Conservation (phyloP, 495 filamentous ascomycete species). For the Xylaria cubensis region DNA sequence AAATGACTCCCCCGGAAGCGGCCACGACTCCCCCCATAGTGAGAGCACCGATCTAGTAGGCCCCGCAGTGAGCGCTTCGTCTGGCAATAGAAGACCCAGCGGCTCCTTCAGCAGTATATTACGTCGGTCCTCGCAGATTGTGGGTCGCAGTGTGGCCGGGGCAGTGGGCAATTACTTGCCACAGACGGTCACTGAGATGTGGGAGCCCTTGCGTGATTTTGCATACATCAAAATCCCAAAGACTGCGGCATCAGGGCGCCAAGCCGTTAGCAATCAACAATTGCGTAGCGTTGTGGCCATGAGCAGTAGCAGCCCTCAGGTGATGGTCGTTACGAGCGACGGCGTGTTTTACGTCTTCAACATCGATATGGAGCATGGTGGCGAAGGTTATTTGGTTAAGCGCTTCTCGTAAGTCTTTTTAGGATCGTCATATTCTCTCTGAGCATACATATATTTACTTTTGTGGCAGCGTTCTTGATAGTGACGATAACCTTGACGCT, state of each 20-base stretch:
- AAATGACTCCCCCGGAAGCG: slow-evolving; percentile 52
- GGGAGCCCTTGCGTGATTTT: slow-evolving; percentile 94
- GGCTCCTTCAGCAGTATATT: slow-evolving; percentile 85
- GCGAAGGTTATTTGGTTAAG: slow-evolving; percentile 89
- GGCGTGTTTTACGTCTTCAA: slow-evolving; percentile 94
- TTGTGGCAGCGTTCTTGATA: slow-evolving; percentile 54
- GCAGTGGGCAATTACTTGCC: slow-evolving; percentile 91
- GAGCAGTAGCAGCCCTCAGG: slow-evolving; percentile 88
- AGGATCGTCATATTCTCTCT: neutral
- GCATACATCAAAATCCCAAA: slow-evolving; percentile 95
- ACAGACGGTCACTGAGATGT: slow-evolving; percentile 92
- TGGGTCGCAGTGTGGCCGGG: slow-evolving; percentile 87
- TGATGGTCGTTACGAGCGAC: slow-evolving; percentile 98
- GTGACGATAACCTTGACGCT: slow-evolving; percentile 57
- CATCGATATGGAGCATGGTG: slow-evolving; percentile 92
- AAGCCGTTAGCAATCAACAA: slow-evolving; percentile 35
- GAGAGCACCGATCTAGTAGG: slow-evolving; percentile 48
- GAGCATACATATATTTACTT: slow-evolving; percentile 21
- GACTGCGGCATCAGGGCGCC: slow-evolving; percentile 42
- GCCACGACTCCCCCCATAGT: slow-evolving; percentile 51
- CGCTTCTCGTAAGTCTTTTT: slow-evolving; percentile 76
- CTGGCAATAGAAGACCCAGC: slow-evolving; percentile 57
- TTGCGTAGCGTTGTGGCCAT: slow-evolving; percentile 91
- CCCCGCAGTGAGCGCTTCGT: slow-evolving; percentile 49
- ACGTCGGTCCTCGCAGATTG: slow-evolving; percentile 93